phyloP scores from a whole-genome alignment of 2,329 filamentous ascomycete species.

The Phyllachora maydis region DNA sequence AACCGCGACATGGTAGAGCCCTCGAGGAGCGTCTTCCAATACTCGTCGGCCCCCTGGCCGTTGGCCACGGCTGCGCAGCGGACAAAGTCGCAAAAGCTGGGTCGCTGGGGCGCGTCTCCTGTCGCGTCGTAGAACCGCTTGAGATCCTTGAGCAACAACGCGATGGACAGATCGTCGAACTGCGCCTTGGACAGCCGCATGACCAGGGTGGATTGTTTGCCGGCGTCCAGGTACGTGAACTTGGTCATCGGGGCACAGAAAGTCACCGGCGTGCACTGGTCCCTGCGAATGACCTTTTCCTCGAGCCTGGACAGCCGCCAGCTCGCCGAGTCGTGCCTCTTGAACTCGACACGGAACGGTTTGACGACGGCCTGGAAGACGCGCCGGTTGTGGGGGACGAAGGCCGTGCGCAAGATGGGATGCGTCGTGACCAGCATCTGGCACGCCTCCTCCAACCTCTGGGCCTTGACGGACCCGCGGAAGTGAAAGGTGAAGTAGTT shows the following conservation, averaged over 20 bases:
- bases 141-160: conserved; percentile 25
- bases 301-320: conserved; percentile 16
- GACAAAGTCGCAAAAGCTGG: conserved; percentile 26
- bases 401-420: conserved; percentile 31
- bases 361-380: conserved; percentile 26
- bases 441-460: conserved; percentile 24
- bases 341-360: conserved; percentile 20
- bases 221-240: conserved; percentile 27
- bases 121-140: conserved; percentile 20
- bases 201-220: conserved; percentile 22
- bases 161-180: conserved; percentile 23
- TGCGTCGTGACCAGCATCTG: conserved; percentile 20
- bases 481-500: conserved; percentile 26
- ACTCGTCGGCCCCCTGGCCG: conserved; percentile 16
- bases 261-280: conserved; percentile 16
- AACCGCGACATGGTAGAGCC: conserved; percentile 24
- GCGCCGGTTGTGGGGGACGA: conserved; percentile 21
- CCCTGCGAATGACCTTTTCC: conserved; percentile 19
- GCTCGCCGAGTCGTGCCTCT: conserved; percentile 17
- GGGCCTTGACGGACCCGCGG: conserved; percentile 15
- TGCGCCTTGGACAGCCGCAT: conserved; percentile 26
- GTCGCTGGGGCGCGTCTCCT: conserved; percentile 12
- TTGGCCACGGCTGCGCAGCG: conserved; percentile 16
- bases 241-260: conserved; percentile 23
- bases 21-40: conserved; percentile 23